Base-by-base conservation (phyloP, 306 rosid genomes). In the Lablab purpureus region DNA sequence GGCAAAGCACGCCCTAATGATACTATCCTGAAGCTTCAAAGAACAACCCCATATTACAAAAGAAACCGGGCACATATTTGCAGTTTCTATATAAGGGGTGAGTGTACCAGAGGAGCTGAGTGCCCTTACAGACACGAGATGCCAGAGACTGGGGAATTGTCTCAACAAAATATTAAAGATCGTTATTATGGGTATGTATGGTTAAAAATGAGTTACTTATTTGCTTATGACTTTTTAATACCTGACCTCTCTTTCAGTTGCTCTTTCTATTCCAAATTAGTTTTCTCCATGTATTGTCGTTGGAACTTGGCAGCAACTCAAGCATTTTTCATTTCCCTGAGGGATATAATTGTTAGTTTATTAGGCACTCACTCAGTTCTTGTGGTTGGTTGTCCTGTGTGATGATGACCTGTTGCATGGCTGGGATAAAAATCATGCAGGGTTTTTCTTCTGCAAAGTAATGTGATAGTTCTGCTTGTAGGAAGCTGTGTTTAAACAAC, bases 81-180 rank as follows among this genome's bases (percentile, higher is more conserved):
- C 87, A 92, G 97, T 88, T 94, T 94, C 88, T 94, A 85, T 80
- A 94, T 89, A 72, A 88, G 94, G 87, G 98, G 97, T 28, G 94
- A 92, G 75, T 94, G 98, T 72, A 92, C 97, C 1, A 90, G 98
- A 75, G 98, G 98, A 71, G 92, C 94, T 13, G 98, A 94, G 87
- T 94, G 98, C 68, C 94, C 97, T 40, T 94, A 94, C 81, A 79
- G 98, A 89, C 98, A 94, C 11, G 97, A 94, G 88, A 94, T 94
- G 98, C 98, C 98, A 13, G 87, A 82, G 73, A 92, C 97, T 67
- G 98, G 98, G 75, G 98, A 94, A 83, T 45, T 92, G 71, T 92
- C 97, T 10, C 97, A 94, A 74, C 98, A 94, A 81, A 94, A 94
- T 86, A 94, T 94, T 30, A 94, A 94, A 83, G 97, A 94, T 89